Evolutionary conservation across 139 green algal species (phyloP).

Genomic region (Trebouxia sp.): DNA sequence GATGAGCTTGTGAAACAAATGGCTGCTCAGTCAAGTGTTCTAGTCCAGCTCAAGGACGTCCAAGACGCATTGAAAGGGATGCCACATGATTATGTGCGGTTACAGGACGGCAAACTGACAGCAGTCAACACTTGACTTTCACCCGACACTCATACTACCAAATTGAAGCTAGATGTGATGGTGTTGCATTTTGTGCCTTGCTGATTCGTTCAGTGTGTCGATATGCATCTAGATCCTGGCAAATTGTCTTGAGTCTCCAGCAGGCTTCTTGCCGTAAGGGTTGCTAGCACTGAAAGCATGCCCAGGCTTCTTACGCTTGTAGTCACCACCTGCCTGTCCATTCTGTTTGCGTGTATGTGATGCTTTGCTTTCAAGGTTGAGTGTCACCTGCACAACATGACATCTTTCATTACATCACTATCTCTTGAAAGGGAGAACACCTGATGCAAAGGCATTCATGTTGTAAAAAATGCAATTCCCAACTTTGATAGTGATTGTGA

Average conservation of each 20-base stretch:
- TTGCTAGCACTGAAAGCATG: constrained; percentile 89
- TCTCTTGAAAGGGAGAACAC: too few relatives aligned
- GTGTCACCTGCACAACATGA: constrained; percentile 73
- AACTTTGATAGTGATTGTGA: too few relatives aligned
- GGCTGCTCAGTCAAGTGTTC: constrained; percentile 40
- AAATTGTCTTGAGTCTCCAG: constrained; percentile 81
- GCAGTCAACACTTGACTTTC: background rate
- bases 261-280: constrained; percentile 76
- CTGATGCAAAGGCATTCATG: too few relatives aligned
- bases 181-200: too few relatives aligned
- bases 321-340: constrained; percentile 41
- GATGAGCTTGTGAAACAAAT: constrained; percentile 37
- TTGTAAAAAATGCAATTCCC: too few relatives aligned
- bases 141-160: constrained; percentile 27
- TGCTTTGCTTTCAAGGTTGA: constrained; percentile 88
- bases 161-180: too few relatives aligned
- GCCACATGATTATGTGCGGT: background rate
- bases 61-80: constrained; percentile 30
- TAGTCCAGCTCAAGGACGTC: constrained; percentile 30
- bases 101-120: background rate
- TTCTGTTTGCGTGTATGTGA: constrained; percentile 69
- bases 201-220: background rate
- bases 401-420: too few relatives aligned
- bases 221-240: background rate
- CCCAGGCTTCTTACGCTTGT: constrained; percentile 48